Conservation (phyloP, 2,329 filamentous ascomycete genomes). For the Hypomyces perniciosus region DNA sequence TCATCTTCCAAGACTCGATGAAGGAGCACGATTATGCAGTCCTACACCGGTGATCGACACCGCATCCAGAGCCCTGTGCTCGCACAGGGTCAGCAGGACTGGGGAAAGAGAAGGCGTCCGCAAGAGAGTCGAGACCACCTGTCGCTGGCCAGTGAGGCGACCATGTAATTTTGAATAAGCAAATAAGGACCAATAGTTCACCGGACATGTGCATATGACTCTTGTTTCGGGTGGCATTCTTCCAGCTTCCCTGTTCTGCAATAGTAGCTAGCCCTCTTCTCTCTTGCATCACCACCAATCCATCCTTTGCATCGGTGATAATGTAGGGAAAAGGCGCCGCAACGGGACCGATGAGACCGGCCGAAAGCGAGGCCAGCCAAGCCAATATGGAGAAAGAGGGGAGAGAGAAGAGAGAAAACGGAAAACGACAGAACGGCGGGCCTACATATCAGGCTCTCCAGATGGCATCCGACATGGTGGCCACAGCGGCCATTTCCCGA, state of each 20-base stretch:
- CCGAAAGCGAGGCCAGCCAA: not conserved
- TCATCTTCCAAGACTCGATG: not conserved
- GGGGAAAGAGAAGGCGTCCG: not conserved
- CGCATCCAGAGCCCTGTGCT: constrained; percentile 10
- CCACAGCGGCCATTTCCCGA: constrained; percentile 75
- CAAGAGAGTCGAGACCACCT: not conserved
- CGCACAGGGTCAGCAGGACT: too few species aligned
- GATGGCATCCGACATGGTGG: constrained; percentile 87
- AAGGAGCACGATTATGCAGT: constrained; percentile 12
- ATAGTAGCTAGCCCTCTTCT: not conserved
- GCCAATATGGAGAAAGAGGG: not conserved
- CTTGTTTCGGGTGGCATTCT: not conserved
- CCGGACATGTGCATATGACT: not conserved
- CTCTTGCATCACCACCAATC: not conserved
- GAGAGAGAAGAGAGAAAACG: not conserved
- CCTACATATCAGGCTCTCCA: constrained; percentile 49
- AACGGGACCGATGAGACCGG: not conserved
- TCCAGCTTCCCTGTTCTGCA: not conserved
- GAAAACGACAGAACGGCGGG: not conserved
- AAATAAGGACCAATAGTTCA: not conserved
- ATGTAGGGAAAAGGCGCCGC: not conserved
- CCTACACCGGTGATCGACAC: constrained; percentile 21
- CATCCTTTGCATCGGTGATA: not conserved
- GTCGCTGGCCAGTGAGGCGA: constrained; percentile 6
- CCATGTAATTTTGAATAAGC: constrained; percentile 1